A percentile compares a stretch with the other conserved stretches of the same genome.
Conservation (phyloP, 768 basidiomycete genomes). For the Tubosaeta sp. region DNA sequence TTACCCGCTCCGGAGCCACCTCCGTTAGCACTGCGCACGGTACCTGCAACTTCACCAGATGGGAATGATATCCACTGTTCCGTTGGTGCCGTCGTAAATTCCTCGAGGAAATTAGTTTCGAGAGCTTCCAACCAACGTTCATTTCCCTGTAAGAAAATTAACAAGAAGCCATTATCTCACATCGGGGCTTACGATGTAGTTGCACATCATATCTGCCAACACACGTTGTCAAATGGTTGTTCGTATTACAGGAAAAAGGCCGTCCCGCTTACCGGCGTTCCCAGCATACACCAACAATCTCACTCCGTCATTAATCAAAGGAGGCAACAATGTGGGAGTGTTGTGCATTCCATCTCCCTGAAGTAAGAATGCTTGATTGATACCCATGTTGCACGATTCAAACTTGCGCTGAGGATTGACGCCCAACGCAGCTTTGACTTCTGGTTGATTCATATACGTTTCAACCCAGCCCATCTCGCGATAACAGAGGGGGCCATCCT, state of each 20-base stretch:
- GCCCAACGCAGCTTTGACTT: constrained; percentile 76
- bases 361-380: constrained; percentile 75
- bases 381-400: constrained; percentile 68
- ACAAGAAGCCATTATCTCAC: background rate
- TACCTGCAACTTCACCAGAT: constrained; percentile 57
- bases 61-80: constrained; percentile 54
- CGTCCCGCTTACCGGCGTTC: constrained; percentile 55
- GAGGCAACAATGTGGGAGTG: constrained; percentile 70
- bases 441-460: constrained; percentile 75
- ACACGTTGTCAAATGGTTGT: constrained; percentile 13
- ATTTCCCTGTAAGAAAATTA: constrained; percentile 50
- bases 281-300: constrained; percentile 88
- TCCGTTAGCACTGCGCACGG: constrained; percentile 67
- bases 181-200: constrained; percentile 54
- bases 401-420: constrained; percentile 58
- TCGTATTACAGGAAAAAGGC: background rate
- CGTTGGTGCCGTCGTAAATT: constrained; percentile 48
- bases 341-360: constrained; percentile 90
- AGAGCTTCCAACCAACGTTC: constrained; percentile 69
- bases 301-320: constrained; percentile 78
- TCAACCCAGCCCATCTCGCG: constrained; percentile 84
- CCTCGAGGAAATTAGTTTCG: constrained; percentile 54
- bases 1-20: constrained; percentile 70
- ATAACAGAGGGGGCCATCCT: constrained; percentile 75
- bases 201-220: constrained; percentile 77